Conservation (phyloP, 2,329 filamentous ascomycete genomes). For the Zarea fungicola region DNA sequence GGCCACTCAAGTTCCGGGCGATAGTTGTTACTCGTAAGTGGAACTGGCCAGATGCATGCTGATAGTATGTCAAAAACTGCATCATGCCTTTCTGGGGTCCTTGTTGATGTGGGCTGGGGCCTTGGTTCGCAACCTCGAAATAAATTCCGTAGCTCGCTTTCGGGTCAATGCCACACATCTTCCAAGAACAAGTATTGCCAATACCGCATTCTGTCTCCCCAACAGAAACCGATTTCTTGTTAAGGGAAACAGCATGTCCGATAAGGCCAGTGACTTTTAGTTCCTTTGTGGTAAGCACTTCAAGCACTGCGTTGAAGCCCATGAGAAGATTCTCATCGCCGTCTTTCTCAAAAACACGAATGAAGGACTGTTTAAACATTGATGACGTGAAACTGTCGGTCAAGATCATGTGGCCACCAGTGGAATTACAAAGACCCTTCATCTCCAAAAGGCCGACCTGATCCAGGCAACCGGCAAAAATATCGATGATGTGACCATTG, state of each 20-base stretch:
- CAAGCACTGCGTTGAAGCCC: slow-evolving; percentile 95
- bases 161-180: slow-evolving; percentile 98
- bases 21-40: slow-evolving; percentile 95
- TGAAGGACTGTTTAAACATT: slow-evolving; percentile 99
- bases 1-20: slow-evolving; percentile 83
- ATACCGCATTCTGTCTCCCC: slow-evolving; percentile 98
- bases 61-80: slow-evolving; percentile 98
- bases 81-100: slow-evolving; percentile 90
- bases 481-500: slow-evolving; percentile 95
- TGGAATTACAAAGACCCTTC: slow-evolving; percentile 94
- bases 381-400: slow-evolving; percentile 98
- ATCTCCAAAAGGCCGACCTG: slow-evolving; percentile 97
- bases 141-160: slow-evolving; percentile 92
- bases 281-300: slow-evolving; percentile 96
- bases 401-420: slow-evolving; percentile 95
- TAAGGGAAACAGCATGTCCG: slow-evolving; percentile 90
- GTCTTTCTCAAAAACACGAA: slow-evolving; percentile 95
- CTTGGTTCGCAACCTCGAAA: slow-evolving; percentile 95
- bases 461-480: slow-evolving; percentile 95
- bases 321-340: slow-evolving; percentile 90
- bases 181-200: slow-evolving; percentile 98
- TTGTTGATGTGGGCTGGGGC: slow-evolving; percentile 79
- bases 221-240: slow-evolving; percentile 96
- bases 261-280: slow-evolving; percentile 97
- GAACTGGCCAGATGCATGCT: slow-evolving; percentile 93